phyloP scores from a whole-genome alignment of 768 basidiomycete genomes.

The Lepiota subincarnata region DNA sequence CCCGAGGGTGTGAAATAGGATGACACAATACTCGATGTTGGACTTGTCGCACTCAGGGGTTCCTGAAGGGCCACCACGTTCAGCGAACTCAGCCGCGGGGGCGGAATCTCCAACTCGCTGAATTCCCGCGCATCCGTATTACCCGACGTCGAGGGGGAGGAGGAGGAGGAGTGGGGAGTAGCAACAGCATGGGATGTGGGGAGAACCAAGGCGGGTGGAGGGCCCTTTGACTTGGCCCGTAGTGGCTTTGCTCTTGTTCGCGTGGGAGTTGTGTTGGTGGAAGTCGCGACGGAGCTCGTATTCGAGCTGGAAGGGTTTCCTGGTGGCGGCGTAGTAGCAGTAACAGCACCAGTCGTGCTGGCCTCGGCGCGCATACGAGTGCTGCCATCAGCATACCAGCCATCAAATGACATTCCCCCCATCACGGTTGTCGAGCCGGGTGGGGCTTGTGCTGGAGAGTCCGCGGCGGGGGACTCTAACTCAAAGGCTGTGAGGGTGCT shows the following conservation, averaged over 20 bases:
- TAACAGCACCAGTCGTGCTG: not conserved
- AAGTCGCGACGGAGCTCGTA: not conserved
- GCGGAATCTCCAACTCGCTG: not conserved
- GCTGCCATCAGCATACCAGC: not conserved
- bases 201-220: conserved; percentile 10
- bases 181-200: conserved; percentile 8
- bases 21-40: conserved; percentile 38
- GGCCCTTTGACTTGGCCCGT: not conserved
- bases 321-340: no score
- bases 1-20: conserved; percentile 53
- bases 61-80: conserved; percentile 15
- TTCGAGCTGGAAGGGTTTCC: not conserved
- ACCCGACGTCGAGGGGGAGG: not conserved
- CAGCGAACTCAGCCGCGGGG: not conserved
- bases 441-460: conserved; percentile 7
- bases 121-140: conserved; percentile 5
- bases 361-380: not conserved
- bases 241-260: not conserved
- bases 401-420: not conserved
- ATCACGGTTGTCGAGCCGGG: not conserved
- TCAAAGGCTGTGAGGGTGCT: not conserved
- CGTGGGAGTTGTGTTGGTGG: conserved; percentile 1
- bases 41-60: conserved; percentile 38
- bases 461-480: conserved; percentile 2
- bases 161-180: not conserved